Base-by-base conservation (phyloP, 306 rosid species). In the Lablab purpureus region DNA sequence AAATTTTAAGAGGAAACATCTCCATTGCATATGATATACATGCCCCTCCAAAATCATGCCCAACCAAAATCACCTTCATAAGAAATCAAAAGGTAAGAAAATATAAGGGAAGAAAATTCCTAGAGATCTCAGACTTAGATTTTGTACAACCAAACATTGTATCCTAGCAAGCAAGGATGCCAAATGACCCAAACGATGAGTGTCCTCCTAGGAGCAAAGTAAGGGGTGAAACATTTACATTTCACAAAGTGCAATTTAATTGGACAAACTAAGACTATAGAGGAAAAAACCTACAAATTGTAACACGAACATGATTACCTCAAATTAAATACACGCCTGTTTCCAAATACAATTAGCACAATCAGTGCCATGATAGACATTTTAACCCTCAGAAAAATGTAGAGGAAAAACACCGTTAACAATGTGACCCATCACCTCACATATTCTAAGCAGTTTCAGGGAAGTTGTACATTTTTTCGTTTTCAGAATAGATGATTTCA, bases 1-100 rank as follows among this genome's bases (percentile, higher is more conserved):
- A 86, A 84, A 96, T 82, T 75, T 89, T 96, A 32, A 14, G 76
- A 14, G 98, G 96, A 83, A 87, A 93, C 76, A 86, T 72, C 80
- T 96, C 99, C 99, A 89, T 96, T 69, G 94, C 93, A 87, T 89
- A 86, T 4, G 98, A 89, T 80, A 93, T 88, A 76, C 99, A 91
- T 21, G 96, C 88, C 67, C 99, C 99, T 47, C 99, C 99, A 67
- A 96, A 90, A 89, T 96, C 99, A 86, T 96, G 99, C 46, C 99
- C 99, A 79, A 87, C 98, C 89, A 96, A 80, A 79, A 96, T 91
- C 69, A 96, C 99, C 99, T 96, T 83, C 79, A 67, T 36, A 64
- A 75, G 28, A 80, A 65, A 21, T 69, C 54, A 73, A 62, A 32
- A 32, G 69, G 32, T 82, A 67, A 68, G 76, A 59, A n/a, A 49